Base-by-base conservation (phyloP, 2,329 filamentous ascomycete species). In the Colletotrichum sp. region DNA sequence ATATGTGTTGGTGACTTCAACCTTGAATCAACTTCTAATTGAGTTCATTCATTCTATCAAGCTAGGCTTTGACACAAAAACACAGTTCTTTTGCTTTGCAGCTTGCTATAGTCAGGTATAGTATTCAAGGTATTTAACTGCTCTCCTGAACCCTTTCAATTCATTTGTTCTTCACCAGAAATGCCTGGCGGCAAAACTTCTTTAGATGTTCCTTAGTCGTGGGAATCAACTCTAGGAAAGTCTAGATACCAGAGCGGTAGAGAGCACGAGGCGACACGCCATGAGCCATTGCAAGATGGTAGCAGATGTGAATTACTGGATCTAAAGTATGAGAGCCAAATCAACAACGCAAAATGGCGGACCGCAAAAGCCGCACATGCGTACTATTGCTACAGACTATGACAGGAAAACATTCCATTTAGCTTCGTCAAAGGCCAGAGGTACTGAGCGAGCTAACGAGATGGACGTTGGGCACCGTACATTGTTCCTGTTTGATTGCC, bases 291-390 rank as follows among this genome's bases (percentile, higher is more conserved):
- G 2, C n/a, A 21, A 48, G 43, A 48, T 12, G 7, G 43, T 48
- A 12, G 18, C 10, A 10, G n/a, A 13, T n/a, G 6, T 21, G 13
- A 9, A 21, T 7, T 7, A 13, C 6, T 48, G n/a, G n/a, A 21
- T 12, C 18, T 48, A 21, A 13, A 5, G 10, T 48, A n/a, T 48
- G 10, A 21, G 43, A 21, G 10, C 43, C 43, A 21, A n/a, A 48
- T 48, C 6, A 21, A 48, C n/a, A 13, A 48, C n/a, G 10, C 5
- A 48, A n/a, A 12, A 21, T 48, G 6, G 2, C 10, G n/a, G n/a
- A 21, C 43, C 7, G 43, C 10, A 4, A 13, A 48, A 48, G 6
- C 0, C 2, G 18, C 4, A 43, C 8, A 6, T n/a, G 2, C 1
- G 18, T 43, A 43, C 38, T 3, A 18, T 43, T n/a, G 38, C 38